phyloP scores from a whole-genome alignment of 495 filamentous ascomycete genomes.

The Apiosordaria backusii region DNA sequence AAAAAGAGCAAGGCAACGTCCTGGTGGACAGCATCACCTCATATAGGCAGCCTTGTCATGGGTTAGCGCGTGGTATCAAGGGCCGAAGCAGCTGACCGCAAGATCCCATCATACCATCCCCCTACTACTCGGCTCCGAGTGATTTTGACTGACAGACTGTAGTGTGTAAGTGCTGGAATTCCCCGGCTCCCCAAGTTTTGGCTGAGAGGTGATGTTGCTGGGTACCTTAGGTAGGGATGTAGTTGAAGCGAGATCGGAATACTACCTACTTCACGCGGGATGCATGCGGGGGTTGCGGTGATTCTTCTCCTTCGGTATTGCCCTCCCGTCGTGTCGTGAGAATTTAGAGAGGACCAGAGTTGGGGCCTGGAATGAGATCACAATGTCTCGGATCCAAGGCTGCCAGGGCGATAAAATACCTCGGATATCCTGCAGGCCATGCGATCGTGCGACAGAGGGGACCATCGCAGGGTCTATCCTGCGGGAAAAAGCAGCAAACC shows the following conservation, averaged over 20 bases:
- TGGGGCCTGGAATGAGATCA: not conserved
- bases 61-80: not conserved
- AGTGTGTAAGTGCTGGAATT: too few relatives aligned
- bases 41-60: not conserved
- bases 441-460: not conserved
- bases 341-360: too few relatives aligned
- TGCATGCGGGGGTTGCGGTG: not conserved
- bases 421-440: not conserved
- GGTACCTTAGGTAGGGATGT: not conserved
- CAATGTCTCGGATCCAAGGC: not conserved
- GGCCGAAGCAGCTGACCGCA: slow-evolving; percentile 14
- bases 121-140: not conserved
- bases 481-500: not conserved
- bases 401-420: not conserved
- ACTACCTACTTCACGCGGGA: not conserved
- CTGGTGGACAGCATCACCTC: slow-evolving; percentile 1
- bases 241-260: not conserved
- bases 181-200: too few relatives aligned
- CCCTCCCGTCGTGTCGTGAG: too few relatives aligned
- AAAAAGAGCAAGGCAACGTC: not conserved
- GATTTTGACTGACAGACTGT: not conserved
- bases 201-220: not conserved
- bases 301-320: not conserved
- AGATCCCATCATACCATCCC: slow-evolving; percentile 11
- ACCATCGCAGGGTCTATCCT: not conserved